These are phyloP conservation scores for Candida montana DNA, from an alignment of 805 yeast species.

Conservation along the genomic window DNA sequence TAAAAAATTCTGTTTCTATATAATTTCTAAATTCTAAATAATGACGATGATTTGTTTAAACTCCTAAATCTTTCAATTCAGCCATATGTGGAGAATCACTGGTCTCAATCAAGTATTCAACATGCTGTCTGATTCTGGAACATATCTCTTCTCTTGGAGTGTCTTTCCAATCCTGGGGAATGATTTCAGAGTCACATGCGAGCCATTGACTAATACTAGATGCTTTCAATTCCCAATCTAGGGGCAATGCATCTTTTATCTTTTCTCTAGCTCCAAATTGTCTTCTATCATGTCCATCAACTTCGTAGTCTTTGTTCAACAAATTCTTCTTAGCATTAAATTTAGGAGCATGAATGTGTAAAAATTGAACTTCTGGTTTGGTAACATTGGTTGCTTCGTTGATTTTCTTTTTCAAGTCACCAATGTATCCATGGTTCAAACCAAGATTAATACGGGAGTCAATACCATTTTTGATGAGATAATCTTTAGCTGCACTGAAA, in stretches of 20 bases:
- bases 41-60: no score
- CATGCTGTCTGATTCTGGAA: slow-evolving; percentile 23
- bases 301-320: slow-evolving; percentile 17
- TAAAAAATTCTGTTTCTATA: no score
- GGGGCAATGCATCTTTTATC: slow-evolving; percentile 17
- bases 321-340: slow-evolving; percentile 23
- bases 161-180: slow-evolving; percentile 24
- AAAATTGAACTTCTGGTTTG: slow-evolving; percentile 25
- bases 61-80: slow-evolving; percentile 18
- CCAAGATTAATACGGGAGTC: slow-evolving; percentile 22
- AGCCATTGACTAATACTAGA: slow-evolving; percentile 26
- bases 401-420: slow-evolving; percentile 17
- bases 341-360: slow-evolving; percentile 26
- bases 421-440: slow-evolving; percentile 20
- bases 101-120: slow-evolving; percentile 23
- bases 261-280: slow-evolving; percentile 25
- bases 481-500: slow-evolving; percentile 17
- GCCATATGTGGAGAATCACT: slow-evolving; percentile 27
- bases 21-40: no score
- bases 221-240: slow-evolving; percentile 25
- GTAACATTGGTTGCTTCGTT: slow-evolving; percentile 9
- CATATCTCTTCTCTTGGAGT: slow-evolving; percentile 19
- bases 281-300: slow-evolving; percentile 23
- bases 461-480: slow-evolving; percentile 14
- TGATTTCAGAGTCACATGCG: slow-evolving; percentile 24